Conservation (phyloP, 208 protist genomes). For the Leptomonas pyrrhocoris region DNA sequence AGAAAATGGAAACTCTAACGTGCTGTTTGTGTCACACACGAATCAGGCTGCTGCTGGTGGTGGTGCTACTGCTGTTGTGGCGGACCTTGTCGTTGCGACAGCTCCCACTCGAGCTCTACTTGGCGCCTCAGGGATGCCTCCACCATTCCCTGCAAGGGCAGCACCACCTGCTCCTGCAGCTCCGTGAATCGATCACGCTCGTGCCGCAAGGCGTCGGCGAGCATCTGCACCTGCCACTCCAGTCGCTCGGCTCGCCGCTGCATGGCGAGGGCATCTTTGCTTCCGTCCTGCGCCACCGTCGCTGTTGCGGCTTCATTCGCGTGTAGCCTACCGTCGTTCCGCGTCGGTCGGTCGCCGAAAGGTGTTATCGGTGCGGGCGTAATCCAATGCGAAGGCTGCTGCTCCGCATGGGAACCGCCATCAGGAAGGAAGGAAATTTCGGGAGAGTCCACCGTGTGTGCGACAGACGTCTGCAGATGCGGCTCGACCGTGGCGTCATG, state of each 20-base stretch:
- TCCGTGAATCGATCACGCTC: constrained; percentile 14
- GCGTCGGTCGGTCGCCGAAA: too few relatives aligned
- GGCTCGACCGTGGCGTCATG: background rate
- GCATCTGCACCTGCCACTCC: constrained; percentile 30
- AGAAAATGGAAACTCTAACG: background rate
- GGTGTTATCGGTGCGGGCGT: background rate
- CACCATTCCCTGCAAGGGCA: constrained; percentile 19
- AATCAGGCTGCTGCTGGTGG: too few relatives aligned
- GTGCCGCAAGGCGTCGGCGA: constrained; percentile 13
- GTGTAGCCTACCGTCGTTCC: too few relatives aligned
- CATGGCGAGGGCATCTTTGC: too few relatives aligned
- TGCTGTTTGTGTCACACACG: too few relatives aligned
- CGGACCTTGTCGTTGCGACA: background rate
- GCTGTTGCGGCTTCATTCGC: background rate
- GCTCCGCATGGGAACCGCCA: background rate
- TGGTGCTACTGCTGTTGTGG: background rate
- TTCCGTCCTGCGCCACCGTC: background rate
- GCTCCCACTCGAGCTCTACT: constrained; percentile 20
- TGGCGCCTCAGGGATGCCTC: constrained; percentile 17
- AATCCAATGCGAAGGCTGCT: background rate
- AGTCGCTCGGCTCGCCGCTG: constrained; percentile 20
- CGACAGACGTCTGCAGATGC: background rate
- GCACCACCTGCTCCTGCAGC: constrained; percentile 19
- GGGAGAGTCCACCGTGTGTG: background rate
- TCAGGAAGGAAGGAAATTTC: background rate